phyloP scores from a whole-genome alignment of 140 eudicot species.

The Senecio squalidus region DNA sequence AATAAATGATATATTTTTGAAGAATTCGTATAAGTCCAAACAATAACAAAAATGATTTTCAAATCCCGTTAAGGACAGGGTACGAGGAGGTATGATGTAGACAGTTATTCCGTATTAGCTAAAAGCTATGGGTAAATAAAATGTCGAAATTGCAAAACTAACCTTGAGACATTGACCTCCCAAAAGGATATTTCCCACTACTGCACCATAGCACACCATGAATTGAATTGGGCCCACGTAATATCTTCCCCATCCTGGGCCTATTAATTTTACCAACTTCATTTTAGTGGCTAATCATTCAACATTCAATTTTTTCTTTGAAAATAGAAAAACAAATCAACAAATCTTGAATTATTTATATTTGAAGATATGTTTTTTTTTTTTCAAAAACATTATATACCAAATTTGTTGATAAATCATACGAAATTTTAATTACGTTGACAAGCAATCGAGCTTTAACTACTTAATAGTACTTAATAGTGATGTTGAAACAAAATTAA shows the following conservation, averaged over 20 bases:
- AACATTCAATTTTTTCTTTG: background rate
- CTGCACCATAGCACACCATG: conserved; percentile 77
- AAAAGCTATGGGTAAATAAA: background rate
- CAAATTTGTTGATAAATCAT: too few relatives aligned
- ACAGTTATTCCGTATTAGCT: too few relatives aligned
- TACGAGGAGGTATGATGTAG: too few relatives aligned
- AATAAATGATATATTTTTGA: too few relatives aligned
- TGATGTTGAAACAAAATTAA: too few relatives aligned
- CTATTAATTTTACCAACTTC: conserved; percentile 28
- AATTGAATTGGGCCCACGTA: conserved; percentile 83
- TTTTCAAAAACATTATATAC: too few relatives aligned
- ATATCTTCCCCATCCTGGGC: conserved; percentile 72
- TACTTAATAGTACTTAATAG: too few relatives aligned
- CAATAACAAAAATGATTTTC: too few relatives aligned
- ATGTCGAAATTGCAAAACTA: background rate
- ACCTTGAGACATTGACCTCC: conserved; percentile 98
- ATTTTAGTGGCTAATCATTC: background rate
- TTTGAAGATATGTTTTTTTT: background rate
- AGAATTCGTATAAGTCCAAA: too few relatives aligned
- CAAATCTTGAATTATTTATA: background rate
- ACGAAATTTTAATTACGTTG: too few relatives aligned
- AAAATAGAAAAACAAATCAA: background rate
- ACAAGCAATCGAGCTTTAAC: too few relatives aligned
- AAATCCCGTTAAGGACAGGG: too few relatives aligned
- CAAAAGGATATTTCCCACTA: conserved; percentile 58